These are phyloP conservation scores for Xylariaceae sp. DNA, from an alignment of 2,329 filamentous ascomycete species.

Conservation along the genomic window DNA sequence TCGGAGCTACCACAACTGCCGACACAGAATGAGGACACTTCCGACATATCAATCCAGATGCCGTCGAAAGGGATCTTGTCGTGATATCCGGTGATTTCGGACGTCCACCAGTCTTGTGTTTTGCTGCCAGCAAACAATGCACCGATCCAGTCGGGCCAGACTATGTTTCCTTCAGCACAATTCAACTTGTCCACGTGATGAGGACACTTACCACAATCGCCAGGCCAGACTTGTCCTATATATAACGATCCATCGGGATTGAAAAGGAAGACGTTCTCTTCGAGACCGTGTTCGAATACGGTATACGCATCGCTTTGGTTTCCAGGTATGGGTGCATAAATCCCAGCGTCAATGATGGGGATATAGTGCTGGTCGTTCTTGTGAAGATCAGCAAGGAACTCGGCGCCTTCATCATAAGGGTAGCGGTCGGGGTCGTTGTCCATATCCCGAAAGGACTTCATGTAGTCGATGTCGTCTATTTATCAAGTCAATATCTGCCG, in stretches of 20 bases:
- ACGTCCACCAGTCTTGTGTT: slow-evolving; percentile 63
- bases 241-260: slow-evolving; percentile 53
- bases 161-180: slow-evolving; percentile 28
- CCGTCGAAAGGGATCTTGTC: slow-evolving; percentile 45
- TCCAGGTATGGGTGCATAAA: slow-evolving; percentile 65
- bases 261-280: slow-evolving; percentile 49
- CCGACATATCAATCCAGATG: slow-evolving; percentile 56
- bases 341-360: slow-evolving; percentile 67
- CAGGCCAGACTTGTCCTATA: slow-evolving; percentile 67
- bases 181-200: background rate
- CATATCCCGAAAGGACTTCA: slow-evolving; percentile 57
- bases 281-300: slow-evolving; percentile 56
- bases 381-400: slow-evolving; percentile 58
- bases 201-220: slow-evolving; percentile 43
- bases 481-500: slow-evolving; percentile 42
- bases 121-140: slow-evolving; percentile 55
- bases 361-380: slow-evolving; percentile 61
- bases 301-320: slow-evolving; percentile 60
- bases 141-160: slow-evolving; percentile 66
- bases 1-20: slow-evolving; percentile 66
- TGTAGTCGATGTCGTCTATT: slow-evolving; percentile 65
- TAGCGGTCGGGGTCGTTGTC: slow-evolving; percentile 56
- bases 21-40: slow-evolving; percentile 59
- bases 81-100: slow-evolving; percentile 55
- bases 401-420: slow-evolving; percentile 50